phyloP scores from a whole-genome alignment of 2,329 filamentous ascomycete species.

The Aspergillus pseudoglaucus region DNA sequence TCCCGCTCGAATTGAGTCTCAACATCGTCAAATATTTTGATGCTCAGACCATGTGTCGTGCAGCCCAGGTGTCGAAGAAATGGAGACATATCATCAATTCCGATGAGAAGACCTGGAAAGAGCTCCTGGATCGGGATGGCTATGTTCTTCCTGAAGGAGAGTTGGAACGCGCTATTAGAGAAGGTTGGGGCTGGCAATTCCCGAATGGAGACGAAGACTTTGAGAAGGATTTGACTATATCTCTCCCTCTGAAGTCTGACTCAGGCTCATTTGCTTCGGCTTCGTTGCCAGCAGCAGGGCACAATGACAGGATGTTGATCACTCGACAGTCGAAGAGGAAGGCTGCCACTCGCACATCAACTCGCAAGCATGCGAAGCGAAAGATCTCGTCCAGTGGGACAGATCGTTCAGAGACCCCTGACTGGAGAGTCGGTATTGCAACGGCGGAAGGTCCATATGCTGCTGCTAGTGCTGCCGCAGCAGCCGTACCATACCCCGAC shows the following conservation, averaged over 20 bases:
- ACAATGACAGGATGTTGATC: conserved; percentile 19
- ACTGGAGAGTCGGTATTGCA: conserved; percentile 43
- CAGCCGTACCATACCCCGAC: conserved; percentile 73
- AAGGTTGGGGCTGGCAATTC: conserved; percentile 98
- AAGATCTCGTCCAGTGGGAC: conserved; percentile 45
- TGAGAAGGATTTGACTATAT: conserved; percentile 70
- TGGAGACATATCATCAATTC: conserved; percentile 89
- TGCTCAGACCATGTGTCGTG: conserved; percentile 75
- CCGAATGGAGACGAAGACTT: conserved; percentile 67
- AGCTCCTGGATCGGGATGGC: conserved; percentile 77
- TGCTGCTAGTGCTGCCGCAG: conserved; percentile 72
- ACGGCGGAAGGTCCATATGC: conserved; percentile 75
- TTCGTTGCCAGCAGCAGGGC: conserved; percentile 18
- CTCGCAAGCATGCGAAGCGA: conserved; percentile 52
- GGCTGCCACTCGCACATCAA: conserved; percentile 38
- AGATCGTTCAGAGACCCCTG: conserved; percentile 33
- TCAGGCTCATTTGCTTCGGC: conserved; percentile 23
- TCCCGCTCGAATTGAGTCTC: conserved; percentile 80
- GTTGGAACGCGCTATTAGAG: conserved; percentile 72
- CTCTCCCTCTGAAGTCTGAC: conserved; percentile 35
- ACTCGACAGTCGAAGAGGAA: conserved; percentile 42
- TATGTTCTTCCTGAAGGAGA: conserved; percentile 74
- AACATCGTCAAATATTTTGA: conserved; percentile 85
- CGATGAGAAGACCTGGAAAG: conserved; percentile 94
- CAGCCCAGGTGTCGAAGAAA: conserved; percentile 86